phyloP scores from a whole-genome alignment of 2,329 filamentous ascomycete species.

The Coniochaeta ligniaria region DNA sequence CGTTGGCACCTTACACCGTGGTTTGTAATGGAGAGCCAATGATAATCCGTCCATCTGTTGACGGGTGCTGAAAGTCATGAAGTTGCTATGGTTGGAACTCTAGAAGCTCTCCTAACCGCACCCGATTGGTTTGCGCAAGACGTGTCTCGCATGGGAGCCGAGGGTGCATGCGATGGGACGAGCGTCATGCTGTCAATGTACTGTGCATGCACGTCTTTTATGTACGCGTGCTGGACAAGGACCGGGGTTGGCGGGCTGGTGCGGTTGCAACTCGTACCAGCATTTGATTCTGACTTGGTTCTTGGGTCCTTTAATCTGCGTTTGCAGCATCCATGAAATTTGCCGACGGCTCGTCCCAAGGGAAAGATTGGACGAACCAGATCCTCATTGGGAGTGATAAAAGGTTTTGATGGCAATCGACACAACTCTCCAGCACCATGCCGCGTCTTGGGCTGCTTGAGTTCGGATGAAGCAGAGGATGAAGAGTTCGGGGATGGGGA shows the following conservation, averaged over 20 bases:
- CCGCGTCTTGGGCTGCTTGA: not conserved
- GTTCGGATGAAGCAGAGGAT: not conserved
- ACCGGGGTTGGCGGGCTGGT: not conserved
- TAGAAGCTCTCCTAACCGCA: not conserved
- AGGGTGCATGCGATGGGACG: not conserved
- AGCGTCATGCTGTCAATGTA: not conserved
- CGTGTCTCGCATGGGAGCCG: not conserved
- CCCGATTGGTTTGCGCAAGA: not conserved
- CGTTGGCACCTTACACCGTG: no score
- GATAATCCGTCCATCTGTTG: not conserved
- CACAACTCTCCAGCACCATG: not conserved
- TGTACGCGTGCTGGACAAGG: not conserved
- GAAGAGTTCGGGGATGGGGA: no score
- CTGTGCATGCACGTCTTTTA: not conserved
- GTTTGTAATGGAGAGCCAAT: no score
- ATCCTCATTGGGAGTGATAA: not conserved
- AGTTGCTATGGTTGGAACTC: not conserved
- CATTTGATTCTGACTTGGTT: not conserved
- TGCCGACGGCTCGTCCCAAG: not conserved
- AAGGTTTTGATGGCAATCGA: not conserved
- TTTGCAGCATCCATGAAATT: not conserved
- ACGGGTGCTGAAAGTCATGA: not conserved
- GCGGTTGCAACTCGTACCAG: not conserved
- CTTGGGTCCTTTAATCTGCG: not conserved
- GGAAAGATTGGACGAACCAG: not conserved